These are phyloP conservation scores for Pyrus betulifolia DNA, from an alignment of 306 rosid species.

Conservation along the genomic window DNA sequence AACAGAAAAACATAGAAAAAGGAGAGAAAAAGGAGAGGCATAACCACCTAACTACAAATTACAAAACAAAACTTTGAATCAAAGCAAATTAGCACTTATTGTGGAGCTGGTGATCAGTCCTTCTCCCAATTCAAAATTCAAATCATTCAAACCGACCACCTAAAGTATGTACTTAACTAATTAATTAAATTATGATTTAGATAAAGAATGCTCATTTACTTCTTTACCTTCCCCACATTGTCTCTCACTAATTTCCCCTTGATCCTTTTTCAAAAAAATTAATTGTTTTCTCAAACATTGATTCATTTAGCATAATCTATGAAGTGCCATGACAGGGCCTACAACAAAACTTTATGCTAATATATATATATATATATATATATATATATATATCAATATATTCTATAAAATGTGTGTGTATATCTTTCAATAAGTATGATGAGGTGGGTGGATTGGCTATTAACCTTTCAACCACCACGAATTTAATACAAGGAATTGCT, in stretches of 20 bases:
- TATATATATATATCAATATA: too few relatives aligned
- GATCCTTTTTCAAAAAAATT: neutral
- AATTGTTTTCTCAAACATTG: neutral
- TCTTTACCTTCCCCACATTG: conserved; percentile 2
- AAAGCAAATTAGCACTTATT: neutral
- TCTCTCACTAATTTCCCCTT: neutral
- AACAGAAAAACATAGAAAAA: neutral
- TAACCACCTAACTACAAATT: neutral
- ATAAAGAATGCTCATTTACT: conserved; percentile 1
- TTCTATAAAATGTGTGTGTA: too few relatives aligned
- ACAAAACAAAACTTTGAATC: neutral
- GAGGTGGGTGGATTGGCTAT: conserved; percentile 21
- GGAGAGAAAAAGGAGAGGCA: neutral
- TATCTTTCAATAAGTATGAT: conserved; percentile 3
- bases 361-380: too few relatives aligned
- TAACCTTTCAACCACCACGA: conserved; percentile 37
- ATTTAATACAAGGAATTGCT: conserved; percentile 1
- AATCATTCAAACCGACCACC: neutral
- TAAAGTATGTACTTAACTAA: neutral
- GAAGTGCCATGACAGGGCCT: neutral
- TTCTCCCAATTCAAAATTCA: neutral
- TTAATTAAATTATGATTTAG: too few relatives aligned
- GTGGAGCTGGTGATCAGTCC: conserved; percentile 5
- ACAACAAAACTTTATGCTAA: neutral
- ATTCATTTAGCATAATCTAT: neutral